Percentiles rank a stretch among this genome's conserved stretches.
Evolutionary conservation across 768 basidiomycete genomes (phyloP).

Genomic region (Dacryopinax primogenitus): DNA sequence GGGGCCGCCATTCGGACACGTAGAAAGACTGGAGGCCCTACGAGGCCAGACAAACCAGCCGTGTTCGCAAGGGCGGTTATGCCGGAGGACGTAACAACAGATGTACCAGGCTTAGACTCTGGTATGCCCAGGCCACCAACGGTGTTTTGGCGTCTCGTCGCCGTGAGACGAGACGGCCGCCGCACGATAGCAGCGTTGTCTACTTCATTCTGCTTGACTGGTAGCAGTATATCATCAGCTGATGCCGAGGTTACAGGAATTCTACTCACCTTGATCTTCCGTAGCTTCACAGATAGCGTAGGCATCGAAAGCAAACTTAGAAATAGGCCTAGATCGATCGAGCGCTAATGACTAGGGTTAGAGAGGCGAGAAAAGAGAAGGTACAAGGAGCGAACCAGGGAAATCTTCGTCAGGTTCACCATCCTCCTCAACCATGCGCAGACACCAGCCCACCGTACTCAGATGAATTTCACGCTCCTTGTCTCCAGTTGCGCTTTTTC

Average conservation of each 20-base stretch:
- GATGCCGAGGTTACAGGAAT: neutral
- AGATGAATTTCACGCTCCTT: constrained; percentile 44
- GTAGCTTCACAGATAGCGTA: constrained; percentile 76
- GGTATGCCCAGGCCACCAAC: neutral
- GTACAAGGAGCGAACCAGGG: constrained; percentile 53
- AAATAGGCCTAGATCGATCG: constrained; percentile 70
- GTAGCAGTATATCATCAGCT: neutral
- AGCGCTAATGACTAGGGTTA: constrained; percentile 45
- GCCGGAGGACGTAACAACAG: neutral
- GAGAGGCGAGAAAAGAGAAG: constrained; percentile 5
- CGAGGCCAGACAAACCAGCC: neutral
- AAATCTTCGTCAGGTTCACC: constrained; percentile 99
- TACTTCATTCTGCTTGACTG: constrained; percentile 64
- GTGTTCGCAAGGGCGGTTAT: constrained; percentile 4
- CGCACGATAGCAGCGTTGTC: constrained; percentile 72
- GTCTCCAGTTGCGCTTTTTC: constrained; percentile 42
- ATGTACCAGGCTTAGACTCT: neutral
- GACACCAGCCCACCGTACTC: constrained; percentile 77
- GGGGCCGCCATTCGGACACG: constrained; percentile 68
- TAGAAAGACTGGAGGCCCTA: constrained; percentile 68
- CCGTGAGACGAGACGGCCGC: constrained; percentile 53
- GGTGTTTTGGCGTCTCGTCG: neutral
- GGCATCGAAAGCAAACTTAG: constrained; percentile 79
- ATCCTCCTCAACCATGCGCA: constrained; percentile 90
- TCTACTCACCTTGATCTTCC: constrained; percentile 28